Evolutionary conservation across 2,329 filamentous ascomycete species (phyloP).

Genomic region (Gremmenia infestans): DNA sequence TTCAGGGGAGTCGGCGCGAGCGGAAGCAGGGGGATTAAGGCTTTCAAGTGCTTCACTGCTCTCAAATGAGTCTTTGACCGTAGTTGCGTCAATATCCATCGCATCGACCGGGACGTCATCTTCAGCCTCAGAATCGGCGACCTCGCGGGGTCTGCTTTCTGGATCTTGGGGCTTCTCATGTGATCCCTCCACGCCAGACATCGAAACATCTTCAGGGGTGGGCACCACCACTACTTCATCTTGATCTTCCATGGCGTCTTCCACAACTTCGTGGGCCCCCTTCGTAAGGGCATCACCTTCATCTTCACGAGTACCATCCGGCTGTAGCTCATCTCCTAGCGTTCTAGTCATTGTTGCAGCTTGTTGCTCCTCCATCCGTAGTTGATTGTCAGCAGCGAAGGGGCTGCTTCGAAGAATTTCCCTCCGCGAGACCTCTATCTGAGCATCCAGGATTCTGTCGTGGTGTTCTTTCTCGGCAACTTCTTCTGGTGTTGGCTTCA

Average conservation of each 20-base stretch:
- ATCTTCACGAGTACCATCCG: not conserved
- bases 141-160: slow-evolving; percentile 14
- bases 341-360: slow-evolving; percentile 11
- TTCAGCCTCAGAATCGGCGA: slow-evolving; percentile 27
- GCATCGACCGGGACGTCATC: slow-evolving; percentile 20
- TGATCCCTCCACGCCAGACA: slow-evolving; percentile 12
- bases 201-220: slow-evolving; percentile 16
- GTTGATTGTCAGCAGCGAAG: slow-evolving; percentile 53
- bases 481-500: slow-evolving; percentile 21
- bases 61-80: slow-evolving; percentile 26
- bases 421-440: slow-evolving; percentile 31
- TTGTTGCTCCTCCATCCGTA: slow-evolving; percentile 48
- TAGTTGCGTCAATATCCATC: slow-evolving; percentile 27
- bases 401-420: slow-evolving; percentile 38
- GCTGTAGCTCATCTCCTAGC: not conserved
- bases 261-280: slow-evolving; percentile 19
- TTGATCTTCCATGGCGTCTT: slow-evolving; percentile 26
- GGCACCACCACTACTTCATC: slow-evolving; percentile 22
- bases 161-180: slow-evolving; percentile 5
- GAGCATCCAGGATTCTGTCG: slow-evolving; percentile 23
- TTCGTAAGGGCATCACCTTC: slow-evolving; percentile 12
- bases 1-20: not conserved
- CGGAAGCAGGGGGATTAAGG: slow-evolving; percentile 3
- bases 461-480: slow-evolving; percentile 34
- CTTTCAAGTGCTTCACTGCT: slow-evolving; percentile 14